phyloP scores from a whole-genome alignment of 1,284 basidiomycete genomes.

The Marasmius tenuissimus region DNA sequence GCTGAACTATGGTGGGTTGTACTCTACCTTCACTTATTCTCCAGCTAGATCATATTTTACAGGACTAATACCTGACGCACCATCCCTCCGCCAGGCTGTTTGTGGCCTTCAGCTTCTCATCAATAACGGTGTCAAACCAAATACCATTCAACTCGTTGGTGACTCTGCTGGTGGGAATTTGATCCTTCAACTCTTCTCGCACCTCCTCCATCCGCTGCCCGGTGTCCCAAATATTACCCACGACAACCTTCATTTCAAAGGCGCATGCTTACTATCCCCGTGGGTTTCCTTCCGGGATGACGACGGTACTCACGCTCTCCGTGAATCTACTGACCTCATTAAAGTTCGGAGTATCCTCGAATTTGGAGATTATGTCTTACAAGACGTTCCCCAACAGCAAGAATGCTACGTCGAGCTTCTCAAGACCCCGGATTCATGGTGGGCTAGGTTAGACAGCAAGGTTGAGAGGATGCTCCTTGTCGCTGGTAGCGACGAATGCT shows the following conservation, averaged over 20 bases:
- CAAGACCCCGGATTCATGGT: conserved; percentile 21
- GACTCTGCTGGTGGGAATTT: conserved; percentile 39
- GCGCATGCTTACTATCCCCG: conserved; percentile 32
- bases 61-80: conserved; percentile 15
- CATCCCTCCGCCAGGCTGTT: conserved; percentile 19
- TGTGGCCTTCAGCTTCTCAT: conserved; percentile 16
- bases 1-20: conserved; percentile 12
- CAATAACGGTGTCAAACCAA: conserved; percentile 13
- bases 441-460: conserved; percentile 18
- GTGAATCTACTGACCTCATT: conserved; percentile 18
- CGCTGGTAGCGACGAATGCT: conserved; percentile 24
- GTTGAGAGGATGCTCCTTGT: conserved; percentile 25
- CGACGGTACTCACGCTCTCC: conserved; percentile 13
- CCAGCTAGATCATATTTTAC: neutral
- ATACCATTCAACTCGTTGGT: conserved; percentile 24
- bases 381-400: conserved; percentile 18
- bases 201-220: conserved; percentile 30
- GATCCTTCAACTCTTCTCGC: conserved; percentile 28
- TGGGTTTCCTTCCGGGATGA: conserved; percentile 26
- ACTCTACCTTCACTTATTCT: neutral
- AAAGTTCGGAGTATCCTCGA: conserved; percentile 4
- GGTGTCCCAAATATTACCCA: conserved; percentile 15
- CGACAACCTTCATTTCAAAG: conserved; percentile 20
- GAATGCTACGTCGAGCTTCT: conserved; percentile 21
- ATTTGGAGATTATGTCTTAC: conserved; percentile 19